A percentile compares a stretch with the other conserved stretches of the same genome.
Conservation (phyloP, 2,329 filamentous ascomycete genomes). For the Cryphonectria japonica region DNA sequence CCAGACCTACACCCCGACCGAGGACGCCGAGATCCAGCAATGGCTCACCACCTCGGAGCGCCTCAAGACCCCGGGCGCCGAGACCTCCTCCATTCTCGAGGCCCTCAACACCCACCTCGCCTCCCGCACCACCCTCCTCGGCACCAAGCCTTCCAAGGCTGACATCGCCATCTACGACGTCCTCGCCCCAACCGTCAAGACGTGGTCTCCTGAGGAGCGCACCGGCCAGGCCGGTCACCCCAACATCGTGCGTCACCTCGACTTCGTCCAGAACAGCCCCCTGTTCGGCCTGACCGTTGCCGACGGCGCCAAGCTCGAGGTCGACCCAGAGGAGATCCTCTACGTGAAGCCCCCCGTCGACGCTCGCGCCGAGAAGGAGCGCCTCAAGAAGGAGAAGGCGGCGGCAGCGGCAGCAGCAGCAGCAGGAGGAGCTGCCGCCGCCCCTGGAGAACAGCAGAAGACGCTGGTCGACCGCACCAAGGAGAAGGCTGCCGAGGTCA, state of each 20-base stretch:
- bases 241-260: constrained; percentile 87
- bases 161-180: constrained; percentile 83
- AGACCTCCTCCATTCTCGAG: constrained; percentile 68
- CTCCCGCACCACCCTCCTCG: constrained; percentile 85
- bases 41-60: constrained; percentile 81
- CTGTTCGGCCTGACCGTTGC: constrained; percentile 72
- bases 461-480: constrained; percentile 64
- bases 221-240: constrained; percentile 89
- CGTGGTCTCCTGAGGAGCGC: constrained; percentile 83
- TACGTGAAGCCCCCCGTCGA: constrained; percentile 90
- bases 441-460: constrained; percentile 50
- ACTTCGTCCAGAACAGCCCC: constrained; percentile 91
- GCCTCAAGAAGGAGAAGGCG: constrained; percentile 94
- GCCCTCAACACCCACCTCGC: constrained; percentile 86
- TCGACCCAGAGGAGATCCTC: constrained; percentile 79
- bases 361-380: constrained; percentile 93
- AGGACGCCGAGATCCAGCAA: constrained; percentile 86
- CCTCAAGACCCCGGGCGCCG: constrained; percentile 54
- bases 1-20: constrained; percentile 73
- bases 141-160: constrained; percentile 84
- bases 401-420: constrained; percentile 63
- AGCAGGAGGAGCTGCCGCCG: constrained; percentile 43
- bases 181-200: constrained; percentile 74
- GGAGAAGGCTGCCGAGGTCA: constrained; percentile 57
- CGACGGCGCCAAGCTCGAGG: constrained; percentile 73